phyloP scores from a whole-genome alignment of 257 asterid species.

The Solanum raphanifolium region DNA sequence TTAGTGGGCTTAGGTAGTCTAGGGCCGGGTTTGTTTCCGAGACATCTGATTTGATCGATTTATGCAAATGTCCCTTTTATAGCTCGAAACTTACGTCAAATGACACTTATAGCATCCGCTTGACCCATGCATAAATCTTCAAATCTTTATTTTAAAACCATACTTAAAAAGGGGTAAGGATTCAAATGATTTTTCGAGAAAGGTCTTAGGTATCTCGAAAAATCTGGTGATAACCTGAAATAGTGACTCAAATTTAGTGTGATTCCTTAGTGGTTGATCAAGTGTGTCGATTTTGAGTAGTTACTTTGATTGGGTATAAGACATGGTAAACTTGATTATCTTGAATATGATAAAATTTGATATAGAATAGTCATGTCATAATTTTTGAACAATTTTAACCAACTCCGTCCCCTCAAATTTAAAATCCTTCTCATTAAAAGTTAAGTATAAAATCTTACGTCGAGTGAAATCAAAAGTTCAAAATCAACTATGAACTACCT shows the following conservation, averaged over 20 bases:
- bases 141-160: too few species aligned
- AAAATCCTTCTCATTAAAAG: too few species aligned
- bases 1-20: not conserved
- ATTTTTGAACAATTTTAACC: too few species aligned
- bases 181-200: too few species aligned
- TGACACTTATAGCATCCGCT: not conserved
- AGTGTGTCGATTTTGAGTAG: not conserved
- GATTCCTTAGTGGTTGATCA: not conserved
- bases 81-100: too few species aligned
- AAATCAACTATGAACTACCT: not conserved
- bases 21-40: not conserved
- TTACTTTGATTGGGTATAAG: not conserved
- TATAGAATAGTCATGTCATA: not conserved
- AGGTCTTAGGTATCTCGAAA: not conserved
- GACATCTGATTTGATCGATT: not conserved
- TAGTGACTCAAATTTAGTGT: not conserved
- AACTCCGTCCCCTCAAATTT: not conserved
- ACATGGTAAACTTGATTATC: not conserved
- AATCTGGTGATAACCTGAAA: not conserved
- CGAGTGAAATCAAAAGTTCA: too few species aligned
- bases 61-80: not conserved
- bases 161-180: not conserved
- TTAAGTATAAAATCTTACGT: too few species aligned
- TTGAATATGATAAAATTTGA: not conserved
- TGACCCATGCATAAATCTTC: not conserved